Percentiles rank a stretch among this genome's conserved stretches.
phyloP scores from a whole-genome alignment of 345 rosid species.

The Salix viminalis region DNA sequence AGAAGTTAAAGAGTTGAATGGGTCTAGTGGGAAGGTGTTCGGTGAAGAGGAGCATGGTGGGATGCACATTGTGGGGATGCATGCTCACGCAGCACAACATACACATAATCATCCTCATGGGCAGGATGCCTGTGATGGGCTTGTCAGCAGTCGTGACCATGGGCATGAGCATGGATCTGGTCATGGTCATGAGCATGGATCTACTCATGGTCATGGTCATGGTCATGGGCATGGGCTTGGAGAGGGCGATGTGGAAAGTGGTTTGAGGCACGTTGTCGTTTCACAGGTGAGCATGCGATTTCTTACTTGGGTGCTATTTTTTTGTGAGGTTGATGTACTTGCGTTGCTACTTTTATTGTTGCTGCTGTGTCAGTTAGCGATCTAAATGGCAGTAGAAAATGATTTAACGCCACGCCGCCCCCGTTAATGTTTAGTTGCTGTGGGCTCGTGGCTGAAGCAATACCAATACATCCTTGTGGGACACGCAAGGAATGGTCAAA shows the following conservation, averaged over 20 bases:
- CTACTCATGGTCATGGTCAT: constrained; percentile 6
- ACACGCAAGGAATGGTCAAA: no score
- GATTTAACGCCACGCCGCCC: no score
- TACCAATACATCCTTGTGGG: no score
- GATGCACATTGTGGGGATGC: constrained; percentile 91
- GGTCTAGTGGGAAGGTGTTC: constrained; percentile 44
- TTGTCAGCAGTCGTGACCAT: constrained; percentile 12
- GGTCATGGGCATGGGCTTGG: constrained; percentile 17
- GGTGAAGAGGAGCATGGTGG: constrained; percentile 82
- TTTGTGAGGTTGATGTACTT: background rate
- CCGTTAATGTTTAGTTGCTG: no score
- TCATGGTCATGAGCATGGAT: constrained; percentile 17
- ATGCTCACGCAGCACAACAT: constrained; percentile 83
- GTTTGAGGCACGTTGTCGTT: constrained; percentile 76
- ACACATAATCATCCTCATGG: constrained; percentile 69
- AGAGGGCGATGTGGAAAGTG: constrained; percentile 47
- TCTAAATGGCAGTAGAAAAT: no score
- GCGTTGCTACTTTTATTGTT: no score
- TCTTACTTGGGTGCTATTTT: background rate
- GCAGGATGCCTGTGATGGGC: constrained; percentile 51
- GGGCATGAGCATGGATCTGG: constrained; percentile 6
- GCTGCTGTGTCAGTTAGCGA: no score
- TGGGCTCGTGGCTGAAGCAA: no score
- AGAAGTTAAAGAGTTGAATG: constrained; percentile 23
- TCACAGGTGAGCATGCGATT: constrained; percentile 55